These are phyloP conservation scores for Eutypa lata DNA, from an alignment of 2,329 filamentous ascomycete species.

Conservation along the genomic window DNA sequence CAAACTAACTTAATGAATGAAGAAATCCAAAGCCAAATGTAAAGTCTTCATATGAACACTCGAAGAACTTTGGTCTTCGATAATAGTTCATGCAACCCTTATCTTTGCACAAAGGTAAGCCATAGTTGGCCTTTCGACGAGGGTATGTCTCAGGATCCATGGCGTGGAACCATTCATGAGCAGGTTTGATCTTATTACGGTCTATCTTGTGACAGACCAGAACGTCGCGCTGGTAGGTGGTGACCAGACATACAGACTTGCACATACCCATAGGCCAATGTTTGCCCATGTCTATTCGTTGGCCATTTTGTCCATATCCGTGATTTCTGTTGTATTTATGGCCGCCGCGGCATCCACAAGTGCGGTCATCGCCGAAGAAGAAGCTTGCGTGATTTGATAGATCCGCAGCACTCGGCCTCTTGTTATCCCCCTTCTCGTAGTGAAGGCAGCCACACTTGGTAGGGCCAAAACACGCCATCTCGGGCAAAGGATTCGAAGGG, in stretches of 20 bases:
- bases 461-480: conserved; percentile 15
- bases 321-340: neutral
- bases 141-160: conserved; percentile 16
- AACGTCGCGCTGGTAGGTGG: conserved; percentile 9
- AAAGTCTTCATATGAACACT: too few relatives aligned
- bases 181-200: conserved; percentile 9
- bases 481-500: conserved; percentile 10
- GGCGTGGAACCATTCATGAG: conserved; percentile 16
- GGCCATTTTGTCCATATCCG: neutral
- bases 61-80: neutral
- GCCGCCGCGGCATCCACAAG: neutral
- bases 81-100: conserved; percentile 5
- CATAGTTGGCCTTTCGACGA: neutral
- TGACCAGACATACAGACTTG: conserved; percentile 9
- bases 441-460: conserved; percentile 6
- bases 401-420: neutral
- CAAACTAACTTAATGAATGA: too few relatives aligned
- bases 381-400: neutral
- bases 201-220: conserved; percentile 9
- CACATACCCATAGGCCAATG: neutral
- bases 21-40: too few relatives aligned
- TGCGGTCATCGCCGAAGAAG: neutral
- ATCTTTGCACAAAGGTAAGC: conserved; percentile 1
- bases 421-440: conserved; percentile 3
- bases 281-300: conserved; percentile 2